Evolutionary conservation across 2,329 filamentous ascomycete species (phyloP).

Genomic region (Penicillium sp.): DNA sequence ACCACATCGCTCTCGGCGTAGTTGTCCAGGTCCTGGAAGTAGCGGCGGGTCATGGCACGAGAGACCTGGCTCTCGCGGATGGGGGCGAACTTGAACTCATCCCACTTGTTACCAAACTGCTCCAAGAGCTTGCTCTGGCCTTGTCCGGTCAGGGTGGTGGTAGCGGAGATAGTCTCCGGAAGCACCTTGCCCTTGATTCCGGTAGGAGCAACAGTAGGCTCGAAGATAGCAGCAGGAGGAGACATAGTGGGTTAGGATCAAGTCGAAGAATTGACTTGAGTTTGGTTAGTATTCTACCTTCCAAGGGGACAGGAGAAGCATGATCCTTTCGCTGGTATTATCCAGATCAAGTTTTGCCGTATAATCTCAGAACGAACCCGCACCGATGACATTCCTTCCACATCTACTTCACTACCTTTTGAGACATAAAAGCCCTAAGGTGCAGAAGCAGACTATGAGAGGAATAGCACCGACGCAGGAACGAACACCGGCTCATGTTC

Average conservation of each 20-base stretch:
- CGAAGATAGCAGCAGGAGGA: conserved; percentile 65
- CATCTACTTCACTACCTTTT: background rate
- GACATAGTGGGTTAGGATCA: conserved; percentile 57
- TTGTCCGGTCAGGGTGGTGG: conserved; percentile 32
- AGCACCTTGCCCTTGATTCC: conserved; percentile 43
- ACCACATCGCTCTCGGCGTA: conserved; percentile 93
- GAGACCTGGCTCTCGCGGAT: conserved; percentile 91
- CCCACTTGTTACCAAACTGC: conserved; percentile 70
- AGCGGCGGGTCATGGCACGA: conserved; percentile 86
- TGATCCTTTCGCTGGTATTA: conserved; percentile 99
- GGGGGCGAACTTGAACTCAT: conserved; percentile 71
- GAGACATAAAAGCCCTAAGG: background rate
- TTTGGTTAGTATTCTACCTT: conserved; percentile 37
- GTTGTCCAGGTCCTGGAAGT: conserved; percentile 81
- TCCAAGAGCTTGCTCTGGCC: conserved; percentile 53
- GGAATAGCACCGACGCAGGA: conserved; percentile 28
- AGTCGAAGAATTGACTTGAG: conserved; percentile 20
- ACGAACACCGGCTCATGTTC: conserved; percentile 63
- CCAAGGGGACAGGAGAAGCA: conserved; percentile 56
- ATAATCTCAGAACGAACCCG: conserved; percentile 62
- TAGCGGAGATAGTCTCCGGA: conserved; percentile 38
- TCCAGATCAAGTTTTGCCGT: conserved; percentile 96
- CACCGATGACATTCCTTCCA: conserved; percentile 2
- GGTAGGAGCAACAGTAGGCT: conserved; percentile 38
- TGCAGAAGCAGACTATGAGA: conserved; percentile 7